phyloP scores from a whole-genome alignment of 2,329 filamentous ascomycete genomes.

The Verticillium dahliae region DNA sequence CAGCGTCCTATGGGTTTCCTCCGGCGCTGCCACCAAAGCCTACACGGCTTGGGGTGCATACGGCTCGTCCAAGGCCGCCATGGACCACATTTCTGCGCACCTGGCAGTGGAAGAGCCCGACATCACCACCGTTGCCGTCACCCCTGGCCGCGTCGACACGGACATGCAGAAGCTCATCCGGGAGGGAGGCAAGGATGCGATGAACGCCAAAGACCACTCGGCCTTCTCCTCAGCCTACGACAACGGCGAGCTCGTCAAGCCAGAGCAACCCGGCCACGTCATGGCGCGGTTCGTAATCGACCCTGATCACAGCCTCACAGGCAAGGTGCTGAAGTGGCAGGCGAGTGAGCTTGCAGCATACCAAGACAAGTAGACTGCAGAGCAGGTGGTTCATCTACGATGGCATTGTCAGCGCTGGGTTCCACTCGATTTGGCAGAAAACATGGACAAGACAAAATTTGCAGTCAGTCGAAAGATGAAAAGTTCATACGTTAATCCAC shows the following conservation, averaged over 20 bases:
- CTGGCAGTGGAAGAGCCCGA: conserved; percentile 70
- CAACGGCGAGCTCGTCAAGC: conserved; percentile 65
- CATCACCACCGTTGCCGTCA: conserved; percentile 65
- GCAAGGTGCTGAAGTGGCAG: conserved; percentile 66
- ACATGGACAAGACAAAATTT: conserved; percentile 12
- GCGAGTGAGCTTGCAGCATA: conserved; percentile 46
- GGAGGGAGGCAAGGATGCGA: conserved; percentile 44
- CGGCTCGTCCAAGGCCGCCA: conserved; percentile 73
- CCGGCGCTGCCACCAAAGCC: conserved; percentile 62
- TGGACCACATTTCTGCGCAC: conserved; percentile 73
- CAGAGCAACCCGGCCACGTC: conserved; percentile 79
- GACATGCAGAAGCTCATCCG: conserved; percentile 84
- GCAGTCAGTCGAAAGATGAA: conserved; percentile 78
- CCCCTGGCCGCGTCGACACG: conserved; percentile 79
- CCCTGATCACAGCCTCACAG: conserved; percentile 62
- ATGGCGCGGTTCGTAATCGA: conserved; percentile 71
- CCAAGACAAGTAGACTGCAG: conserved; percentile 22
- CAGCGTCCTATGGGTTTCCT: conserved; percentile 71
- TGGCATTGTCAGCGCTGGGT: conserved; percentile 7
- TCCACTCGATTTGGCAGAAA: background rate
- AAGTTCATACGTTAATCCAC: conserved; percentile 67
- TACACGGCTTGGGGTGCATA: conserved; percentile 76
- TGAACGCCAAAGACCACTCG: conserved; percentile 53
- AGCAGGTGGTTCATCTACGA: conserved; percentile 1
- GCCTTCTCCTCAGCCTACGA: conserved; percentile 65